Evolutionary conservation across 2,329 filamentous ascomycete species (phyloP), one percentile per base, ranked within the genome.

Genomic region (Cladosporium sp.): DNA sequence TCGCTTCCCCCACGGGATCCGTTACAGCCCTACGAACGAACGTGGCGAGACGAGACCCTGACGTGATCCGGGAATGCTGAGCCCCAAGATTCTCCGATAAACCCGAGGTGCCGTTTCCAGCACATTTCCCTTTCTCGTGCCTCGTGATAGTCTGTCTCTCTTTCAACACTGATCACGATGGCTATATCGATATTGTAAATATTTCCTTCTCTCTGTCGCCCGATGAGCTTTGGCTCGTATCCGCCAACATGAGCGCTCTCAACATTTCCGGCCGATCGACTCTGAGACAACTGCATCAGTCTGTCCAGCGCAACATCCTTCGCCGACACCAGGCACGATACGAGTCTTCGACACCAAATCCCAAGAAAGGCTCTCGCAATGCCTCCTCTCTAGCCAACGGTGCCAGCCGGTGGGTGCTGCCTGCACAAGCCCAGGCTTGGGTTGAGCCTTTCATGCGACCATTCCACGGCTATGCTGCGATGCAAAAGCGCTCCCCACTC

Each of bases 401-500:
- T 7, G 59, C 42, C 40, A 35, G 53, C 37, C 57, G 54, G n/a
- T 57, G 45, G 34, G 63, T 64, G 15, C 77, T 78, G 37, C 74
- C 75, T 4, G 75, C 74, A 10, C 72, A 76, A 4, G 73, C 69
- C 50, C 77, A 74, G 72, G 68, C 76, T 13, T 79, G 76, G 77
- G 70, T 78, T 15, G 73, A 77, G 56, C 76, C 77, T 8, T 70
- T 78, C 51, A 71, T 73, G 40, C 68, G 68, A 35, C 77, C 78
- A 9, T 76, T 80, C 60, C 73, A 75, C 52, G 75, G 73, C 44
- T 96, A 94, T 70, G 85, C 82, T 15, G 81, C 86, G 20, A 83
- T 85, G 47, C 91, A 96, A 74, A 77, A 83, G 52, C 80, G 82
- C 50, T 78, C 86, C 50, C 92, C 93, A 0, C 89, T 90, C 68